phyloP scores from a whole-genome alignment of 768 basidiomycete species.

The Tylopilus balloui region DNA sequence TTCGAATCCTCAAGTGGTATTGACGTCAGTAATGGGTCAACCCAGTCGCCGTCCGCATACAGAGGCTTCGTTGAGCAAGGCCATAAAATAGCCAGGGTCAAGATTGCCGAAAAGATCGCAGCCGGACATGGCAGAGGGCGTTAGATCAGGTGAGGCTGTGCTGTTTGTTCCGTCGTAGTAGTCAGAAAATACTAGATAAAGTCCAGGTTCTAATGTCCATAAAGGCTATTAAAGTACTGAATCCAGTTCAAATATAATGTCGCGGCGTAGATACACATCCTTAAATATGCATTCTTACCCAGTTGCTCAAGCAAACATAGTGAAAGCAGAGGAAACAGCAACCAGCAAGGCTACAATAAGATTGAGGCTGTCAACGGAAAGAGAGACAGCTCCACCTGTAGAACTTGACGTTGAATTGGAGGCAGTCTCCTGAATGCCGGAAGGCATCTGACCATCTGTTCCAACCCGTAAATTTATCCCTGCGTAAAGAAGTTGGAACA shows the following conservation, averaged over 20 bases:
- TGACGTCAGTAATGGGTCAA: too few relatives aligned
- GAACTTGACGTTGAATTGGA: conserved; percentile 20
- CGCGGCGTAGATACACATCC: neutral
- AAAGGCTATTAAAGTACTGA: conserved; percentile 1
- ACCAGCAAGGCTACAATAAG: conserved; percentile 29
- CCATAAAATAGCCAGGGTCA: too few relatives aligned
- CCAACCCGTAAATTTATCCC: conserved; percentile 1
- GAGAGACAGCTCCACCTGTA: conserved; percentile 17
- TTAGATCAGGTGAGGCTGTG: too few relatives aligned
- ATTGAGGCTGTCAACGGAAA: conserved; percentile 21
- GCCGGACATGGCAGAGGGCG: too few relatives aligned
- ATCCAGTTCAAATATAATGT: neutral
- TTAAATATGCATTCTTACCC: neutral
- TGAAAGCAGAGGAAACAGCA: conserved; percentile 33
- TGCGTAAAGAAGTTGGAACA: neutral
- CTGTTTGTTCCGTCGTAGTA: too few relatives aligned
- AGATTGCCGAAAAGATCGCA: too few relatives aligned
- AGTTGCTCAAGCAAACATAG: conserved; percentile 30
- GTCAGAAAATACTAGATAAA: too few relatives aligned
- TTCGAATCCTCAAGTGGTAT: too few relatives aligned
- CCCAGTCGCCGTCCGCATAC: too few relatives aligned
- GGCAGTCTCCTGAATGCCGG: conserved; percentile 23
- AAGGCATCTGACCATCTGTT: conserved; percentile 31
- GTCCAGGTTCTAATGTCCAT: neutral
- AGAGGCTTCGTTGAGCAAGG: too few relatives aligned